Conservation (phyloP, 345 rosid genomes). For the Cardamine resedifolia region DNA sequence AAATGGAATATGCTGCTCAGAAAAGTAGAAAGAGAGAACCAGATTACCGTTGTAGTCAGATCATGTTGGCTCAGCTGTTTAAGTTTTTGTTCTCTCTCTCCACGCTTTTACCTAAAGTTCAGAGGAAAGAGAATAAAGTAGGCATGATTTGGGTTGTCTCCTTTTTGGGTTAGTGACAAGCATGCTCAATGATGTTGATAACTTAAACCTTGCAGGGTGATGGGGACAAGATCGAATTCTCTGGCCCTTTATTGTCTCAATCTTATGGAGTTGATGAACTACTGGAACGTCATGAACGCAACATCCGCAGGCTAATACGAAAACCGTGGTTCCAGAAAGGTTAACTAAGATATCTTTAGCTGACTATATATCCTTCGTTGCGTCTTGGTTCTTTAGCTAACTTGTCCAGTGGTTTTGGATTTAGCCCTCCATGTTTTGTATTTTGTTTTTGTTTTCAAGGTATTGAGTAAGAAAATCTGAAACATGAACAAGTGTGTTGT, state of each 20-base stretch:
- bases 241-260: conserved; percentile 83
- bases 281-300: conserved; percentile 71
- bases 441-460: neutral
- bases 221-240: conserved; percentile 78
- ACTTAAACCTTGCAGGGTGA: conserved; percentile 55
- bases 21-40: conserved; percentile 22
- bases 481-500: neutral
- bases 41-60: conserved; percentile 22
- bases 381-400: neutral
- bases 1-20: conserved; percentile 1
- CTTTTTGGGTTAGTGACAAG: conserved; percentile 22
- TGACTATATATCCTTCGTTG: neutral
- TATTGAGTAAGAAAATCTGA: neutral
- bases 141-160: conserved; percentile 28
- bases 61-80: conserved; percentile 33
- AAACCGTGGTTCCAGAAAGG: conserved; percentile 95
- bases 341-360: conserved; percentile 23
- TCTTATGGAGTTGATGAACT: conserved; percentile 73
- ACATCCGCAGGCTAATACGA: conserved; percentile 77
- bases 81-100: neutral
- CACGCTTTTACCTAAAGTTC: conserved; percentile 26
- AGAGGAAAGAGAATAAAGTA: conserved; percentile 31
- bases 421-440: neutral
- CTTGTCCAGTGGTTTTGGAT: neutral
- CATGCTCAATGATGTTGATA: conserved; percentile 39